Evolutionary conservation across 176 grass and related monocot genomes (phyloP), one percentile per base, ranked within the genome.

Genomic region (Phoenix dactylifera): DNA sequence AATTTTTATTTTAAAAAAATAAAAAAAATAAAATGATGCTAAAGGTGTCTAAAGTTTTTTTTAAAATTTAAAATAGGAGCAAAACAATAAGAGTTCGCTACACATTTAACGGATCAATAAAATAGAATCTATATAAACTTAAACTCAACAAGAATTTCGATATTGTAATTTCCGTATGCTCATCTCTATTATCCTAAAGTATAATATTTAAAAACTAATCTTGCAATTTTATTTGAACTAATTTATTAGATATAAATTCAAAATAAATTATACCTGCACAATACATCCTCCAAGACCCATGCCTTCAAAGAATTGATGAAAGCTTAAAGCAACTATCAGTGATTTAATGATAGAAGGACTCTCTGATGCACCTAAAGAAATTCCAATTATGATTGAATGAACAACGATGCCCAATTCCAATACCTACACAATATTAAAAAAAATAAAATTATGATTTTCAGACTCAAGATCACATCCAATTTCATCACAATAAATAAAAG

Each of bases 221-320:
- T 15, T 52, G 5, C 18, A 24, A 39, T 24, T 54, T 19, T 7
- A 16, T 52, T 6, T 4, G n/a, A 26, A 26, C 1, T 52, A 30
- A 5, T 35, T 51, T 50, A 6, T 23, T n/a, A 26, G 1, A 59
- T 5, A 6, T 49, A 44, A 6, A 26, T 1, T 30, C 5, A 20
- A 4, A 9, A 5, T 24, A 63, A 12, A 0, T n/a, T 9, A 14
- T 74, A 85, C 89, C 89, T 88, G 89, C 16, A 75, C 74, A 7
- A 88, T 88, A 59, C 89, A 88, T 4, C 84, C 81, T 23, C 89
- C 89, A 1, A 88, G 80, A 4, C 89, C 89, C 64, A 82, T 80
- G 23, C 89, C 84, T 49, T 94, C 89, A 12, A 94, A 94, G 74
- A 88, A 85, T 6, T 88, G 89, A 44, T 88, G 89, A 67, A 94